A percentile compares a stretch with the other conserved stretches of the same genome.
Evolutionary conservation across 371 early-diverging fungal genomes (phyloP).

Genomic region (Chytridiales sp.): DNA sequence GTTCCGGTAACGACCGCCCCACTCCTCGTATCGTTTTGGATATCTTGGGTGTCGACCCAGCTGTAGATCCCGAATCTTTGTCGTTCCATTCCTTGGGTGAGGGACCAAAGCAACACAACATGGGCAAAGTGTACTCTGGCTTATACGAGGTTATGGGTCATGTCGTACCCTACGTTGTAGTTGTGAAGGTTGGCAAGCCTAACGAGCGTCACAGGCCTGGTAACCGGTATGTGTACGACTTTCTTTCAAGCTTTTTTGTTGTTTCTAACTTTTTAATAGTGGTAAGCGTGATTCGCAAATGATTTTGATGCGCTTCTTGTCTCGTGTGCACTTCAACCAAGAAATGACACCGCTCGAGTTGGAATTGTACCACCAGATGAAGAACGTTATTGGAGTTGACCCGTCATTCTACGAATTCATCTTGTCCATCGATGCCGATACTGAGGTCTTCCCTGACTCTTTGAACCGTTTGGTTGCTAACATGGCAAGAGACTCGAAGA

Average conservation of each 20-base stretch:
- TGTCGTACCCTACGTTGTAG: conserved; percentile 80
- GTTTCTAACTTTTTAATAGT: conserved; percentile 87
- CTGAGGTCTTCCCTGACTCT: conserved; percentile 81
- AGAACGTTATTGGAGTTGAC: conserved; percentile 81
- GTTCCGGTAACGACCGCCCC: conserved; percentile 82
- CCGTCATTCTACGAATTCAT: conserved; percentile 88
- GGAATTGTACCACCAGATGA: conserved; percentile 86
- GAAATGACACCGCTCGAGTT: conserved; percentile 83
- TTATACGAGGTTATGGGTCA: conserved; percentile 80
- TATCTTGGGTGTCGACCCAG: conserved; percentile 76
- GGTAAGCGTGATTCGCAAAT: conserved; percentile 99
- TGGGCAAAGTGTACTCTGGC: conserved; percentile 92
- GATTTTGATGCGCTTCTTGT: conserved; percentile 98
- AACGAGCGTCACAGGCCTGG: conserved; percentile 70
- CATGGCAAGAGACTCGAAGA: conserved; percentile 85
- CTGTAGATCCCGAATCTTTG: conserved; percentile 45
- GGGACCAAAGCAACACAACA: conserved; percentile 74
- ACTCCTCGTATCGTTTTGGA: conserved; percentile 86
- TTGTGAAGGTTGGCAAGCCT: conserved; percentile 79
- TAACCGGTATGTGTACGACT: conserved; percentile 74
- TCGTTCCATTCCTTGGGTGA: conserved; percentile 61
- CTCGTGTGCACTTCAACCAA: conserved; percentile 92
- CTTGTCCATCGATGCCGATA: conserved; percentile 96
- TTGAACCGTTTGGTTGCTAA: conserved; percentile 84
- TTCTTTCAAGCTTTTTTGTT: conserved; percentile 53